Percentiles rank a stretch among this genome's conserved stretches.
Evolutionary conservation across 2,329 filamentous ascomycete genomes (phyloP).

Genomic region (Grosmannia clavigera): DNA sequence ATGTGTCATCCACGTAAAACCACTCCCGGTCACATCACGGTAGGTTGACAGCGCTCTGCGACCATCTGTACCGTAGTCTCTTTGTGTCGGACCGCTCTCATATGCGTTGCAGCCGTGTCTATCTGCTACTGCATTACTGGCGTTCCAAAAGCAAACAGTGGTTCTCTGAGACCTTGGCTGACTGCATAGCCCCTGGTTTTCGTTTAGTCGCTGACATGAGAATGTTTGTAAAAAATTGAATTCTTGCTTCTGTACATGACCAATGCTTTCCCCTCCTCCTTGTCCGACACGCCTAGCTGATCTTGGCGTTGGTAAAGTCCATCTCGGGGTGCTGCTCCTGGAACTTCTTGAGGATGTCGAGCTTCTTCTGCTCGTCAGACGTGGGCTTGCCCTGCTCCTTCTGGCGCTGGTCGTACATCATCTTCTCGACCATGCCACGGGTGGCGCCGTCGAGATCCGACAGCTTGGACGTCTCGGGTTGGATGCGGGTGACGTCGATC

Average conservation of each 20-base stretch:
- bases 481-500: constrained; percentile 92
- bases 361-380: constrained; percentile 91
- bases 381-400: constrained; percentile 85
- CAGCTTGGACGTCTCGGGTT: constrained; percentile 83
- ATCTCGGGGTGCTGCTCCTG: constrained; percentile 65
- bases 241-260: too few relatives aligned
- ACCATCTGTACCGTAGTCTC: neutral
- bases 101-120: constrained; percentile 34
- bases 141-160: constrained; percentile 44
- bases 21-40: neutral
- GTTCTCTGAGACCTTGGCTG: constrained; percentile 48
- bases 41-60: neutral
- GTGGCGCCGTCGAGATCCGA: constrained; percentile 92
- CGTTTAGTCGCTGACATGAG: constrained; percentile 50
- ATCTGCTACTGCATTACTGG: constrained; percentile 43
- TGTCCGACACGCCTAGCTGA: constrained; percentile 28
- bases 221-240: too few relatives aligned
- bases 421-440: constrained; percentile 97
- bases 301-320: constrained; percentile 61
- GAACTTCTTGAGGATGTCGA: constrained; percentile 87
- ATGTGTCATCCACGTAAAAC: too few relatives aligned
- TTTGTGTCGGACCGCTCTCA: neutral
- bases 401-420: constrained; percentile 98
- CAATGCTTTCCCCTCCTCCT: neutral
- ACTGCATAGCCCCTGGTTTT: constrained; percentile 32